Conservation (phyloP, 805 yeast species). For the Ascoidea rubescens region DNA sequence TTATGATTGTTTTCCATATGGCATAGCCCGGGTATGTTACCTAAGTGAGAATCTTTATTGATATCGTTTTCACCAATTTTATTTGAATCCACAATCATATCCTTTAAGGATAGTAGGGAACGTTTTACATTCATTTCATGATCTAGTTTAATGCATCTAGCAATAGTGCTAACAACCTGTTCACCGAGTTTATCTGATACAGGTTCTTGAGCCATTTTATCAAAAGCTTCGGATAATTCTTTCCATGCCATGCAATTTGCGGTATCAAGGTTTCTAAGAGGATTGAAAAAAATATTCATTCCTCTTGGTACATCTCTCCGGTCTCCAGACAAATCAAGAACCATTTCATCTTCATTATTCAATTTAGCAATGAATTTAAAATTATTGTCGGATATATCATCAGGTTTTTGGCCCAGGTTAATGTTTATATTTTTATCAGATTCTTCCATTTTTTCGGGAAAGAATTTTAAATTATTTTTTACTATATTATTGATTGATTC, state of each 20-base stretch:
- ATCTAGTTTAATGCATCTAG: slow-evolving; percentile 35
- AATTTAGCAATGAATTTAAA: no score
- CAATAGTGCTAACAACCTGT: slow-evolving; percentile 31
- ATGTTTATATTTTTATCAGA: no score
- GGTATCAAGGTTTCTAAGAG: slow-evolving; percentile 9
- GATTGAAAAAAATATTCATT: slow-evolving; percentile 7
- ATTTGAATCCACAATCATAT: slow-evolving; percentile 12
- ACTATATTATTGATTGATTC: no score
- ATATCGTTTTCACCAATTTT: slow-evolving; percentile 6
- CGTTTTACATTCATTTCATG: slow-evolving; percentile 18
- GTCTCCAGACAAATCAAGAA: no score
- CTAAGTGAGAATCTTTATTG: background rate
- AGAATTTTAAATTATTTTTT: no score
- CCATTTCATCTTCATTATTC: no score
- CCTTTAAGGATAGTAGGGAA: slow-evolving; percentile 14
- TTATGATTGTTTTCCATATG: no score
- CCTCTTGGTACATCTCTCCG: background rate
- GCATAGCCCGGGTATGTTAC: no score
- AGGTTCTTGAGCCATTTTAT: slow-evolving; percentile 16
- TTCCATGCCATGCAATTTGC: slow-evolving; percentile 12
- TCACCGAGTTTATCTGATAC: slow-evolving; percentile 21
- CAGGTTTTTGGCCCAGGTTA: no score
- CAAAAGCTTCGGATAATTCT: slow-evolving; percentile 14
- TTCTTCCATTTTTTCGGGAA: no score
- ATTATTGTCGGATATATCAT: no score